These are phyloP conservation scores for Zostera marina DNA, from an alignment of 116 monocot species.

Conservation along the genomic window DNA sequence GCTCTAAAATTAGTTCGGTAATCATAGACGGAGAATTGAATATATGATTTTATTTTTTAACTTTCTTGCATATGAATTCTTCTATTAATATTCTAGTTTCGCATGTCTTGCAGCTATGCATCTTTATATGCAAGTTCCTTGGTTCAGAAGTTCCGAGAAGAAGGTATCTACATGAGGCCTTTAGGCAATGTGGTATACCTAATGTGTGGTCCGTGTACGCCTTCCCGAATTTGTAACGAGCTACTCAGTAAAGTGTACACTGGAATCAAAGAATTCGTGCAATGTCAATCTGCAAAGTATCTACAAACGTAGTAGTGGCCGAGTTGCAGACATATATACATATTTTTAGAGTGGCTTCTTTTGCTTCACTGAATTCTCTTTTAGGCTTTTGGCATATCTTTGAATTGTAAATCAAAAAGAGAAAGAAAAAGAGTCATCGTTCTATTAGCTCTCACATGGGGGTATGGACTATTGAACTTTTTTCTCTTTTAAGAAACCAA, in stretches of 20 bases:
- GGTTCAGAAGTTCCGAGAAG: constrained; percentile 37
- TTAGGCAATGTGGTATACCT: constrained; percentile 59
- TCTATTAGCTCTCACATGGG: no score
- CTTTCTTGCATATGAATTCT: not conserved
- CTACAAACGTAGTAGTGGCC: not conserved
- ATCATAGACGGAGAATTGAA: no score
- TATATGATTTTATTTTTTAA: no score
- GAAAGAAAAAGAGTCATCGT: no score
- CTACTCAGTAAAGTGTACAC: constrained; percentile 36
- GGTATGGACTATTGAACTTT: no score
- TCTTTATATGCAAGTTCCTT: constrained; percentile 43
- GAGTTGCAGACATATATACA: not conserved
- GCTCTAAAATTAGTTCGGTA: not conserved
- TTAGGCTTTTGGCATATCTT: not conserved
- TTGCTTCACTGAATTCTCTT: not conserved
- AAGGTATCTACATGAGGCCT: constrained; percentile 50
- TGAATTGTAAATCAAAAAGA: no score
- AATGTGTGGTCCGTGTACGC: constrained; percentile 61
- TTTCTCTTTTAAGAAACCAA: no score
- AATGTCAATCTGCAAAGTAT: constrained; percentile 5
- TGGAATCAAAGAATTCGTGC: constrained; percentile 26
- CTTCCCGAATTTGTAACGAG: constrained; percentile 22
- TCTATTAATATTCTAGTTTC: not conserved
- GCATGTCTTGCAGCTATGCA: constrained; percentile 34
- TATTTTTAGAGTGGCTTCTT: no score